A percentile compares a stretch with the other conserved stretches of the same genome.
Evolutionary conservation across 169 alveolate genomes (phyloP).

Genomic region (Plasmodium gallinaceum): DNA sequence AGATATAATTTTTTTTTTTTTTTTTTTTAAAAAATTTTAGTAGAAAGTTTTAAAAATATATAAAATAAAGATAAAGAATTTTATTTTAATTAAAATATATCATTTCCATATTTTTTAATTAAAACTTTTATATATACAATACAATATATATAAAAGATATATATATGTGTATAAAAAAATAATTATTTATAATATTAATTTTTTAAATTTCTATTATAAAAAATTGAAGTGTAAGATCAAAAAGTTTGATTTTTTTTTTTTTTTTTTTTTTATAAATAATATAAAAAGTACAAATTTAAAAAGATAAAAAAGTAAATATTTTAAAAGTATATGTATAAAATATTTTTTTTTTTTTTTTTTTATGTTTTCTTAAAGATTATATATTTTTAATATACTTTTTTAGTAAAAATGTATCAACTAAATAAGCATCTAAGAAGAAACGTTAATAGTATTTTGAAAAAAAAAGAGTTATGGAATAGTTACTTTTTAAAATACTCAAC

Average conservation of each 20-base stretch:
- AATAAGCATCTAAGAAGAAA: conserved; percentile 12
- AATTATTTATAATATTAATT: too few relatives aligned
- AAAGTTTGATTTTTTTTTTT: background rate
- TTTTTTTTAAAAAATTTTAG: too few relatives aligned
- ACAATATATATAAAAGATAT: too few relatives aligned
- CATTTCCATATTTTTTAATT: too few relatives aligned
- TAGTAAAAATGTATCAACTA: background rate
- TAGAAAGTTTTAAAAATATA: too few relatives aligned
- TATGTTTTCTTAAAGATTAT: background rate
- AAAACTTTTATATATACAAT: too few relatives aligned
- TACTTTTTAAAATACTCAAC: conserved; percentile 76
- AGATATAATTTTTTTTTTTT: too few relatives aligned
- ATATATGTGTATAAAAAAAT: too few relatives aligned
- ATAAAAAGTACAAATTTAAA: background rate
- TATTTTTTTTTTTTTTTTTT: conserved; percentile 20
- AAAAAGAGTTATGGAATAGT: conserved; percentile 1
- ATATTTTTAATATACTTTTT: background rate
- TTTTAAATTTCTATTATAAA: background rate
- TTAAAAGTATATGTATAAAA: too few relatives aligned
- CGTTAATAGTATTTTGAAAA: conserved; percentile 17
- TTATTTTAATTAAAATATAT: too few relatives aligned
- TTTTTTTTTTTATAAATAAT: background rate
- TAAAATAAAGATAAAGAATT: too few relatives aligned
- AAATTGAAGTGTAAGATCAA: background rate
- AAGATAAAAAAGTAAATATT: too few relatives aligned